Base-by-base conservation (phyloP, 129 eudicot species). In the Oenanthe sinensis region DNA sequence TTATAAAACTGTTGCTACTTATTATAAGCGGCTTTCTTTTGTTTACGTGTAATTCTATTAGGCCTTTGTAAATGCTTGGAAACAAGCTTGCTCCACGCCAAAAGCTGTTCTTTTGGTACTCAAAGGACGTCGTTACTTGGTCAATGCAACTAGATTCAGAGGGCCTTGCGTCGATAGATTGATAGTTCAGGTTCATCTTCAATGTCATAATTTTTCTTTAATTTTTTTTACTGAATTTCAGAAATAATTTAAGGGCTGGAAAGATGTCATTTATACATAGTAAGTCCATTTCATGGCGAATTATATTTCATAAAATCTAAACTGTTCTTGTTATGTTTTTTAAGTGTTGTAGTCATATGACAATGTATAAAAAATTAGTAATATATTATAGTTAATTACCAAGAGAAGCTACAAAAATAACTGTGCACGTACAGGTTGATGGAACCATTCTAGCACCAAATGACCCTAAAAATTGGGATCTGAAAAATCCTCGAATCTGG, bases 41-140 rank as follows among this genome's bases (percentile, higher is more conserved):
- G 11, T 67, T 45, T 3, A 3, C 73, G 1, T 81, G 42, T 63
- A 77, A 79, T 47, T 58, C 14, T 77, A 7, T 80, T 80, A 96
- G 99, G 99, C 99, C 37, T 92, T 96, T 79, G 85, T 73, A 71
- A 70, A 81, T 82, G 97, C 99, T 71, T 96, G 99, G 99, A 83
- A 82, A 36, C 90, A 87, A 81, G 96, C 97, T 4, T 96, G 99
- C 85, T 86, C 95, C 43, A 84, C 84, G 42, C 81, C 88, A 70
- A 92, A 82, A 86, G 78, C 99, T 5, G 95, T 96, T 47, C 83
- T 96, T 81, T 81, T 96, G 84, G 96, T 96, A 77, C 99, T 97
- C 39, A 79, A 82, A 72, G 95, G 96, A 83, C 97, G 93, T 7
- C 81, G 81, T 72, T 96, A 92, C 87, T 88, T 90, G 30, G 99